phyloP scores from a whole-genome alignment of 2,329 filamentous ascomycete species.

The Exophiala phaeomuriformis region DNA sequence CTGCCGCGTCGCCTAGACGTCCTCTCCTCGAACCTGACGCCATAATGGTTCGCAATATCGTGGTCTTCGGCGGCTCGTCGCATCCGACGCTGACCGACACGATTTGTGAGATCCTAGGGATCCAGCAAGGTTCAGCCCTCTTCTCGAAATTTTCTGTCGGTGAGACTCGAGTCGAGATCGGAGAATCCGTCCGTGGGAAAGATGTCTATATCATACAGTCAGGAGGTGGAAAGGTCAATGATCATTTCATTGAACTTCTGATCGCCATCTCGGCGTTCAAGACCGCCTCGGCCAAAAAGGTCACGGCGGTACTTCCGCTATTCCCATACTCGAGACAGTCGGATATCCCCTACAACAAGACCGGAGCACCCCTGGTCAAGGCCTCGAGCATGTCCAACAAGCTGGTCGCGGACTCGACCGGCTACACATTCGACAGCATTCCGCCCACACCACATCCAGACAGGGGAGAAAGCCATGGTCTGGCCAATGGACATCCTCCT shows the following conservation, averaged over 20 bases:
- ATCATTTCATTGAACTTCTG: conserved; percentile 90
- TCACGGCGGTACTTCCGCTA: conserved; percentile 87
- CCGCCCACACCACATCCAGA: conserved; percentile 76
- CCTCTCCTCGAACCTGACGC: not conserved
- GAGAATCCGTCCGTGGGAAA: conserved; percentile 93
- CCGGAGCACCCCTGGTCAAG: conserved; percentile 77
- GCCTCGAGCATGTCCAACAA: conserved; percentile 43
- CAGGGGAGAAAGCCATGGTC: conserved; percentile 57
- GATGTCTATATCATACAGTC: conserved; percentile 99
- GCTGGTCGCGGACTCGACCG: conserved; percentile 34
- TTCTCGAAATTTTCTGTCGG: conserved; percentile 90
- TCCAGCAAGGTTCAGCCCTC: conserved; percentile 75
- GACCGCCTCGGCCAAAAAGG: conserved; percentile 80
- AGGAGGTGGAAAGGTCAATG: conserved; percentile 85
- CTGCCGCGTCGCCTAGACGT: not conserved
- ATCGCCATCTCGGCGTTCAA: conserved; percentile 99
- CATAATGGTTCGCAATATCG: conserved; percentile 88
- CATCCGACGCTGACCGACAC: conserved; percentile 80
- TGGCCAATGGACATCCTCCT: conserved; percentile 62
- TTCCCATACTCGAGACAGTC: conserved; percentile 97
- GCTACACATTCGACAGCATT: conserved; percentile 84
- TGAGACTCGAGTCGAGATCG: conserved; percentile 89
- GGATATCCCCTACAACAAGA: conserved; percentile 94
- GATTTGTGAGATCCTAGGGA: conserved; percentile 80
- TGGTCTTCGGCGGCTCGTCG: conserved; percentile 86